Evolutionary conservation across 768 basidiomycete genomes (phyloP), one percentile per base, ranked within the genome.

Genomic region (Lentinula sp.): DNA sequence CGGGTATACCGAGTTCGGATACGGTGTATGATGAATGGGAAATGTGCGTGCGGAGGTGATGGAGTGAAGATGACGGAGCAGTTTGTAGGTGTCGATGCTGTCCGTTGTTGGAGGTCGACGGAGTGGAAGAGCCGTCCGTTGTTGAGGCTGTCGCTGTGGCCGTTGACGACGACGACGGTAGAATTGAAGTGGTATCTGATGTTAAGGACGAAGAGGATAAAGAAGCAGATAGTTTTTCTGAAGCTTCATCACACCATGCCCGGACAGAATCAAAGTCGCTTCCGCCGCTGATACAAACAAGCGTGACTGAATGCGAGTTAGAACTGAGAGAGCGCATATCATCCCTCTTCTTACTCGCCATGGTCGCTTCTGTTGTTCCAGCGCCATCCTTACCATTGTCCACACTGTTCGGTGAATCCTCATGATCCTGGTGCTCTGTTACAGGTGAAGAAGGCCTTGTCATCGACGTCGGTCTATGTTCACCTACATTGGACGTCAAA

Each of bases 201-300:
- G n/a, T 18, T 39, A 32, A 53, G 11, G 55, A 43, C 15, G 55
- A 45, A 28, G 23, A 28, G 3, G 40, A 35, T 6, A 39, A 34
- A 18, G 31, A 39, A 28, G 31, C 9, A 80, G 70, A 2, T 5
- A 56, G 21, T n/a, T 56, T 56, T 31, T 56, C 55, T 13, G 43
- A 21, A 28, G 55, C 55, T 28, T 56, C 40, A 62, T 87, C 82
- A 66, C 89, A 89, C 89, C 91, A 96, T 16, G 70, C 77, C 53
- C 89, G 76, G 56, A 96, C 84, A n/a, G 83, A 78, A 57, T 94
- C 92, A 65, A 97, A 95, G 21, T 96, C 95, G 0, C 86, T 84
- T 16, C 87, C 87, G 13, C 85, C 87, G 63, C 86, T 91, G 45
- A 97, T 85, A 66, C 92, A 89, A 1, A 97, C 82, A 13, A 97